phyloP scores from a whole-genome alignment of 1,139 yeast genomes.

The Kodamaea plutei region DNA sequence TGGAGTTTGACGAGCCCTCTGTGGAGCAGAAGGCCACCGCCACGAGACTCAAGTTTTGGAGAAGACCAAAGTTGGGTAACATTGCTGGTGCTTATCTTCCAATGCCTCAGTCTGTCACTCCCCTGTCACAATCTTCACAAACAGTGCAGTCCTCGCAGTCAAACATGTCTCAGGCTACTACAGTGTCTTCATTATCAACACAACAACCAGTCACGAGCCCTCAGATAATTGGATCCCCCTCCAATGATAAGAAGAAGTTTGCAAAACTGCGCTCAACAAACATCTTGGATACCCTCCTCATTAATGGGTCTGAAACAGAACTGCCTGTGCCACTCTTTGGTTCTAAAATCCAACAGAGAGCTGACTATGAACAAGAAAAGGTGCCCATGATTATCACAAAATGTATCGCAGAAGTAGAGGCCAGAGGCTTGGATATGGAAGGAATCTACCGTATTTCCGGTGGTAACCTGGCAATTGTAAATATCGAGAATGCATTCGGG shows the following conservation, averaged over 20 bases:
- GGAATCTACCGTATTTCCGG: constrained; percentile 94
- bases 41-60: constrained; percentile 51
- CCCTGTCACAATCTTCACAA: constrained; percentile 3
- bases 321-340: constrained; percentile 33
- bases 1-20: constrained; percentile 24
- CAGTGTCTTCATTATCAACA: neutral
- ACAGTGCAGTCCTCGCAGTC: neutral
- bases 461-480: constrained; percentile 70
- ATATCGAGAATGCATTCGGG: constrained; percentile 45
- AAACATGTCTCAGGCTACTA: neutral
- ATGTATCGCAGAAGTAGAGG: constrained; percentile 78
- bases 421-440: constrained; percentile 66
- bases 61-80: constrained; percentile 39
- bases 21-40: constrained; percentile 46
- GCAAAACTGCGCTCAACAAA: constrained; percentile 48
- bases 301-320: constrained; percentile 4
- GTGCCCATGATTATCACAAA: constrained; percentile 71
- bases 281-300: constrained; percentile 38
- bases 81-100: constrained; percentile 3
- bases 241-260: constrained; percentile 16
- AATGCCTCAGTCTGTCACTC: constrained; percentile 3
- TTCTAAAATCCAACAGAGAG: constrained; percentile 54
- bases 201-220: neutral
- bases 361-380: constrained; percentile 53
- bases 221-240: constrained; percentile 1